Evolutionary conservation across 108 stramenopile genomes (phyloP), one percentile per base, ranked within the genome.

Genomic region (Mayamaea pseudoterrestris): DNA sequence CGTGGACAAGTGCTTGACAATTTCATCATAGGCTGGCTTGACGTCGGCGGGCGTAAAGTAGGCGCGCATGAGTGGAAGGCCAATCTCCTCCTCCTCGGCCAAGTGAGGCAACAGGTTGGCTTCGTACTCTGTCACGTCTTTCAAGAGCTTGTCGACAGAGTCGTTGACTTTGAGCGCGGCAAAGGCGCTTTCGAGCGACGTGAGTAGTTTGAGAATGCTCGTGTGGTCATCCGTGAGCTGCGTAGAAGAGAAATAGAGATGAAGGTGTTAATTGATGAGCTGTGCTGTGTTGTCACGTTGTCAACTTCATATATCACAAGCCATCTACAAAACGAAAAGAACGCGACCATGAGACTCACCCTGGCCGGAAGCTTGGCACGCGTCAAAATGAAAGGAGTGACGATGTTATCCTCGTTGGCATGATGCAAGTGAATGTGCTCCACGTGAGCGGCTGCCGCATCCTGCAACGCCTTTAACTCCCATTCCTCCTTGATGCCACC

Each of bases 381-480:
- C 11, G 43, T 52, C 30, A 52, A 48, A 22, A 73, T 25, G 23
- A 50, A 56, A 9, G 72, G 72, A 9, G 42, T 31, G 34, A 68
- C 34, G 11, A 73, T 60, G 5, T 63, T 53, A 27, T 73, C 72
- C 50, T 73, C 66, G 24, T 62, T 63, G 17, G 47, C 32, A 32
- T 73, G 72, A 31, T 73, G 72, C 28, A 30, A 20, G 36, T 64
- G 52, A 26, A 73, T 39, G 30, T 68, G 66, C 12, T 30, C 46
- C 1, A 50, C 30, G 32, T 73, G 72, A n/a, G n/a, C n/a, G n/a
- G n/a, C n/a, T n/a, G n/a, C n/a, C n/a, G n/a, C n/a, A n/a, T n/a
- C n/a, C n/a, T n/a, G n/a, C n/a, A n/a, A n/a, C n/a, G n/a, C n/a
- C n/a, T n/a, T n/a, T n/a, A n/a, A n/a, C n/a, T n/a, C n/a, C n/a